A percentile compares a stretch with the other conserved stretches of the same genome.
Evolutionary conservation across 371 early-diverging fungal species (phyloP).

Genomic region (Lichtheimia ornata): DNA sequence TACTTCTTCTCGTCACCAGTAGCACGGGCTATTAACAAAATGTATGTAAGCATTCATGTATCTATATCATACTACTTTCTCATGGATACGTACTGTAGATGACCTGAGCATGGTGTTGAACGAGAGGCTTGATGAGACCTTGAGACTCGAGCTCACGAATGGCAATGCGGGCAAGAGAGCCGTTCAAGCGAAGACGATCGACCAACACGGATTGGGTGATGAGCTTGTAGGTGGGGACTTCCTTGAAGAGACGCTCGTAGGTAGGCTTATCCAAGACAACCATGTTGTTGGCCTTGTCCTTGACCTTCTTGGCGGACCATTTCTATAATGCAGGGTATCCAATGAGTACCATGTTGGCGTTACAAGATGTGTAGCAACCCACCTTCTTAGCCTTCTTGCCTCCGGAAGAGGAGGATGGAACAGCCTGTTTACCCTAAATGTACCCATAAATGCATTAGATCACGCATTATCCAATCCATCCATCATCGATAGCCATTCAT

Average conservation of each 20-base stretch:
- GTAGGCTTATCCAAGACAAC: constrained; percentile 91
- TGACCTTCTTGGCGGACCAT: constrained; percentile 96
- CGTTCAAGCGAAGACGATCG: constrained; percentile 97
- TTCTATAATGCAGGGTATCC: constrained; percentile 52
- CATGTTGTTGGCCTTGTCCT: constrained; percentile 97
- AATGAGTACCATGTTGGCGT: neutral
- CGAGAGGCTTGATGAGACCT: constrained; percentile 91
- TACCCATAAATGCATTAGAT: neutral
- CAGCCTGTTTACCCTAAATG: constrained; percentile 55
- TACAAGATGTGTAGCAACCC: constrained; percentile 27
- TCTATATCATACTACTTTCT: no score
- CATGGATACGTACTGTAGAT: constrained; percentile 86
- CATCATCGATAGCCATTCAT: neutral
- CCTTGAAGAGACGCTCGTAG: constrained; percentile 95
- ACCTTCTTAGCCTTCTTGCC: constrained; percentile 88
- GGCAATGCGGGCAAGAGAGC: constrained; percentile 94
- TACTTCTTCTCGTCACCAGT: constrained; percentile 71
- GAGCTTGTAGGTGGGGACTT: constrained; percentile 98
- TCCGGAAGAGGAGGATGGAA: constrained; percentile 73
- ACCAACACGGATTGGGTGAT: constrained; percentile 97
- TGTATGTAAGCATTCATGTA: no score
- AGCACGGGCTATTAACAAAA: constrained; percentile 57
- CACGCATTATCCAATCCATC: no score
- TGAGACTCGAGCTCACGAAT: constrained; percentile 89
- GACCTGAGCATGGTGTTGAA: constrained; percentile 87